These are phyloP conservation scores for Chlamydomonas schloesseri DNA, from an alignment of 139 green algal genomes.

Conservation along the genomic window DNA sequence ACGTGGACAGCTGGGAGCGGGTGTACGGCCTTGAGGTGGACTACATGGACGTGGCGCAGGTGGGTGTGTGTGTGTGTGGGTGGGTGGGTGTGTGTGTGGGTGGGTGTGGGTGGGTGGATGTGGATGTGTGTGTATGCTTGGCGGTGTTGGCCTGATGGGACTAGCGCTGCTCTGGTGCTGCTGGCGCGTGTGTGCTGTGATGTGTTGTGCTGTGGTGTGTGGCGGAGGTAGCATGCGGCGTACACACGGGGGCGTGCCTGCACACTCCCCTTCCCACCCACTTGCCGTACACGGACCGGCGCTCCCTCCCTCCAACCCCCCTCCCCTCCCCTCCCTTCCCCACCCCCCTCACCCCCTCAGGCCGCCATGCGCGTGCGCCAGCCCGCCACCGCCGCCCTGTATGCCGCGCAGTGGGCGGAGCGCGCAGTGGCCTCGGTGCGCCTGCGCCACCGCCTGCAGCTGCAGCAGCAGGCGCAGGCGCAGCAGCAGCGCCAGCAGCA, in stretches of 20 bases:
- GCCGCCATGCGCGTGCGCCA: slow-evolving; percentile 54
- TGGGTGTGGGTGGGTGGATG: background rate
- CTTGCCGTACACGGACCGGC: too few species aligned
- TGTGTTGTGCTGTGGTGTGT: too few species aligned
- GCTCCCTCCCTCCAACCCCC: too few species aligned
- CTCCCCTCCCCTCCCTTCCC: background rate
- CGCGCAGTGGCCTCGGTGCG: background rate
- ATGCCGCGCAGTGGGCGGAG: slow-evolving; percentile 82
- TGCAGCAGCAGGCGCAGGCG: slow-evolving; percentile 14
- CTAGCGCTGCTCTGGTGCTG: too few species aligned
- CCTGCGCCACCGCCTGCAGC: background rate
- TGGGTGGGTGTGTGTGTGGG: background rate
- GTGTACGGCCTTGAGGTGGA: slow-evolving; percentile 86
- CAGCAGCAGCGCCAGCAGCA: background rate
- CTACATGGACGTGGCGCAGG: slow-evolving; percentile 77
- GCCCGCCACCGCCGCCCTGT: slow-evolving; percentile 83
- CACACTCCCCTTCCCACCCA: too few species aligned
- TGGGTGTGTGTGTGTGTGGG: slow-evolving; percentile 48
- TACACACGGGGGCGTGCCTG: too few species aligned
- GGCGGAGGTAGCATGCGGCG: too few species aligned
- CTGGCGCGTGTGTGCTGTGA: too few species aligned
- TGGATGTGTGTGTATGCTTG: background rate
- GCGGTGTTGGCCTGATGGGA: too few species aligned
- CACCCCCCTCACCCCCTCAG: background rate
- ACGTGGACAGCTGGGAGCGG: slow-evolving; percentile 43